Conservation (phyloP, 257 asterid species). For the Capsicum baccatum region DNA sequence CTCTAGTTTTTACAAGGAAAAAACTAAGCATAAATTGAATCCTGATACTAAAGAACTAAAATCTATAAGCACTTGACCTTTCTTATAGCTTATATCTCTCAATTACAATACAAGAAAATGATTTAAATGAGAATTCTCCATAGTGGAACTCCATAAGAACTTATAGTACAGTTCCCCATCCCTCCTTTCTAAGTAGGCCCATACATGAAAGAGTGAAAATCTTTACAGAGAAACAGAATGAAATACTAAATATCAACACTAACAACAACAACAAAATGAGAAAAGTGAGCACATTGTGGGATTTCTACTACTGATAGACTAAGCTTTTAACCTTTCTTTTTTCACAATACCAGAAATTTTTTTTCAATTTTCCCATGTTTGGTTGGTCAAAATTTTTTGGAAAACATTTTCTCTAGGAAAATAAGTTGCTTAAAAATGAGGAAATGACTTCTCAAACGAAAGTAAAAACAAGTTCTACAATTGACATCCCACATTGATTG, state of each 20-base stretch:
- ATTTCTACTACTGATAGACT: neutral
- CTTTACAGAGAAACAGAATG: neutral
- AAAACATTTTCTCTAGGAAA: neutral
- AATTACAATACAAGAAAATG: neutral
- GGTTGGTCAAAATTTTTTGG: no score
- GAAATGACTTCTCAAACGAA: no score
- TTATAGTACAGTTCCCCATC: neutral
- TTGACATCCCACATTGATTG: no score
- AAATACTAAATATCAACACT: neutral
- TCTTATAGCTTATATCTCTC: neutral
- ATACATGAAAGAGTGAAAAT: neutral
- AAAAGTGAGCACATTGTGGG: conserved; percentile 9
- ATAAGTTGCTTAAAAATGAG: no score
- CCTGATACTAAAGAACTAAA: neutral
- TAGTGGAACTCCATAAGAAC: neutral
- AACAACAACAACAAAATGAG: neutral
- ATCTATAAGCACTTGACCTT: neutral
- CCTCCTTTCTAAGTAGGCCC: neutral
- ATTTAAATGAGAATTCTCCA: neutral
- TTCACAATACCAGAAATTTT: no score
- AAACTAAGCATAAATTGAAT: neutral
- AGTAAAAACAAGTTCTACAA: no score
- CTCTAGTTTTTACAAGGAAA: conserved; percentile 10
- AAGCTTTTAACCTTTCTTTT: neutral
- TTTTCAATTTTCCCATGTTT: no score